Percentiles rank a stretch among this genome's conserved stretches.
Conservation (phyloP, 208 protist species). For the Leishmania aethiopica region DNA sequence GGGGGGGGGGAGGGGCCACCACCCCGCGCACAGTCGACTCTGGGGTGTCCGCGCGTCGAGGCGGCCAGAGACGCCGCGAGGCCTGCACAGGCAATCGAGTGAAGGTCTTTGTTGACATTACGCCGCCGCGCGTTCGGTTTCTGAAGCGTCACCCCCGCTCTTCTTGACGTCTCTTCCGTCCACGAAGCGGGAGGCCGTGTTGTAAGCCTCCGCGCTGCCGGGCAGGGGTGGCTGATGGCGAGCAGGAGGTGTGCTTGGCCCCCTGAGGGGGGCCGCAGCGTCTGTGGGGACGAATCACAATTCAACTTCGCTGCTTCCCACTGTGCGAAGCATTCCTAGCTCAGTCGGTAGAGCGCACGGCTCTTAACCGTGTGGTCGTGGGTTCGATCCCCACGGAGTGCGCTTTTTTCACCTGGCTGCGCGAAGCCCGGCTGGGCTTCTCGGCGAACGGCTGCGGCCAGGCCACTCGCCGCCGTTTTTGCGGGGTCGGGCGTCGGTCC, state of each 20-base stretch:
- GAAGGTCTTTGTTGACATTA: background rate
- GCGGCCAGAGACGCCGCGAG: background rate
- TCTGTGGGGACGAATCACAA: too few species aligned
- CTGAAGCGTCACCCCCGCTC: background rate
- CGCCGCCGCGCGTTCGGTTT: background rate
- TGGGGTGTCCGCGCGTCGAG: background rate
- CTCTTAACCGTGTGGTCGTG: conserved; percentile 98
- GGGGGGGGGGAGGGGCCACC: too few species aligned
- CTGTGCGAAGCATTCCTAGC: conserved; percentile 76
- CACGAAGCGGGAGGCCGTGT: too few species aligned
- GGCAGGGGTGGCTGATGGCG: too few species aligned
- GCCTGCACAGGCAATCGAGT: background rate
- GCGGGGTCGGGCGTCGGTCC: too few species aligned
- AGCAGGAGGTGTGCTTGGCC: too few species aligned
- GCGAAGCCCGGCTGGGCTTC: too few species aligned
- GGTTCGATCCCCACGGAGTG: conserved; percentile 95
- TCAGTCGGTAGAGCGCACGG: conserved; percentile 98
- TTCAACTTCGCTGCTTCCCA: fast-evolving
- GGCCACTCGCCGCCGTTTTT: too few species aligned
- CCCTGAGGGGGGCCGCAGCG: fast-evolving
- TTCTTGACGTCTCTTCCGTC: too few species aligned
- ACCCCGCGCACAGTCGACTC: background rate
- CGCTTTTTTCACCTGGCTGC: conserved; percentile 21
- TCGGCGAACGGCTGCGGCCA: too few species aligned
- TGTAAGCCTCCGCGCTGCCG: too few species aligned